Evolutionary conservation across 2,329 filamentous ascomycete species (phyloP).

Genomic region (Metarhizium humberi): DNA sequence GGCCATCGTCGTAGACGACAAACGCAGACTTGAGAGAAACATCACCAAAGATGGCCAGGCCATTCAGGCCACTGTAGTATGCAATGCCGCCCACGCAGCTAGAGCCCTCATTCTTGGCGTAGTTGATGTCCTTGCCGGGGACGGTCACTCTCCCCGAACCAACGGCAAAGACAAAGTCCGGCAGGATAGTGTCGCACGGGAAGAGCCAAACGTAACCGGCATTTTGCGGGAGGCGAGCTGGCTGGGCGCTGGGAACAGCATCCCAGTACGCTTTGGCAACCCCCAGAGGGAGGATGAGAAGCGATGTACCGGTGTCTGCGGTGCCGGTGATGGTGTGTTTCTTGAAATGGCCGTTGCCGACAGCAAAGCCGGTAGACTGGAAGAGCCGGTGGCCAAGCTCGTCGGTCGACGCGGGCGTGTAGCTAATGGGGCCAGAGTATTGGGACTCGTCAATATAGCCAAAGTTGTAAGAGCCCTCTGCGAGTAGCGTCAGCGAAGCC

Average conservation of each 20-base stretch:
- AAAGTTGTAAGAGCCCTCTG: conserved; percentile 61
- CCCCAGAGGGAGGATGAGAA: conserved; percentile 46
- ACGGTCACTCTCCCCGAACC: conserved; percentile 47
- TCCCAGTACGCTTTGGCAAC: conserved; percentile 40
- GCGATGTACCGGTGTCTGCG: conserved; percentile 52
- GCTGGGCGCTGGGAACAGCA: conserved; percentile 24
- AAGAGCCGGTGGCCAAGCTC: conserved; percentile 54
- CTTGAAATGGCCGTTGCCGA: conserved; percentile 9
- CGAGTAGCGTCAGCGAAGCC: too few relatives aligned
- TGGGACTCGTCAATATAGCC: conserved; percentile 57
- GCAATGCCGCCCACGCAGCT: conserved; percentile 56
- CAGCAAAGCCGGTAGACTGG: conserved; percentile 12
- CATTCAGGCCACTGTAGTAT: conserved; percentile 39
- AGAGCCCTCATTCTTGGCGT: conserved; percentile 25
- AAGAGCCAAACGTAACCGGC: conserved; percentile 26
- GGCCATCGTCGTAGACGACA: conserved; percentile 45
- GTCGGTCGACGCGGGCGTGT: conserved; percentile 47
- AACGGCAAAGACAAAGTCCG: conserved; percentile 44
- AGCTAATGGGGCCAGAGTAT: conserved; percentile 53
- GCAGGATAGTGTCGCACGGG: conserved; percentile 33
- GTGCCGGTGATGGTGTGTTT: conserved; percentile 28
- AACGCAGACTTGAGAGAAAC: conserved; percentile 51
- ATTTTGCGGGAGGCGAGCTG: conserved; percentile 17
- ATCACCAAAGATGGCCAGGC: conserved; percentile 52
- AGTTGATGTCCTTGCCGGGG: conserved; percentile 39